phyloP scores from a whole-genome alignment of 441 rosid genomes.

The Hypseocharis bilobata region DNA sequence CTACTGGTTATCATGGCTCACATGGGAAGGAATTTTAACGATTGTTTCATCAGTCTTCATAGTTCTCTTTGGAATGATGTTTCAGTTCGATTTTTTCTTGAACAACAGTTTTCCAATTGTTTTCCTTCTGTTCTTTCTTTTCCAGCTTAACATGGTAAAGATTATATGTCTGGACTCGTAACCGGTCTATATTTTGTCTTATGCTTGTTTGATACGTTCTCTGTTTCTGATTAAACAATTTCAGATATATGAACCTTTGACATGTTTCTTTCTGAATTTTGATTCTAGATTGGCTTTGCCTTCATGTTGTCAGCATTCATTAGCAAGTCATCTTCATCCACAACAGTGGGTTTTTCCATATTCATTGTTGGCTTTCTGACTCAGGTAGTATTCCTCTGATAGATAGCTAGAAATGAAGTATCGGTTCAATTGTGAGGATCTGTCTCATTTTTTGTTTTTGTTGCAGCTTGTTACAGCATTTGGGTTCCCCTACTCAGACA shows the following conservation, averaged over 20 bases:
- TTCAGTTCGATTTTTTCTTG: constrained; percentile 72
- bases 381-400: constrained; percentile 46
- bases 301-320: constrained; percentile 67
- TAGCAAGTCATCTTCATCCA: constrained; percentile 70
- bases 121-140: constrained; percentile 64
- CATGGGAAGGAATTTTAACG: constrained; percentile 65
- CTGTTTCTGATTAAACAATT: constrained; percentile 5
- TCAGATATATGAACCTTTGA: constrained; percentile 7
- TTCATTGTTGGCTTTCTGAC: constrained; percentile 68
- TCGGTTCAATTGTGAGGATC: constrained; percentile 19
- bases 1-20: constrained; percentile 87
- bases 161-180: constrained; percentile 9
- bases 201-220: constrained; percentile 8
- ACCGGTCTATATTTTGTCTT: constrained; percentile 3
- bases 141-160: constrained; percentile 81
- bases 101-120: constrained; percentile 61
- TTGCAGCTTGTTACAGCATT: constrained; percentile 42
- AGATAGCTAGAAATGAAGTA: constrained; percentile 12
- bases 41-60: constrained; percentile 61
- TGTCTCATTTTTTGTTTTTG: constrained; percentile 11
- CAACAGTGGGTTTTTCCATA: constrained; percentile 68
- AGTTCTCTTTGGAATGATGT: constrained; percentile 80
- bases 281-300: constrained; percentile 61
- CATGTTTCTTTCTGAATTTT: constrained; percentile 15
- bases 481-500: constrained; percentile 52